Base-by-base conservation (phyloP, 257 asterid genomes). In the Salvia rosmarinus region DNA sequence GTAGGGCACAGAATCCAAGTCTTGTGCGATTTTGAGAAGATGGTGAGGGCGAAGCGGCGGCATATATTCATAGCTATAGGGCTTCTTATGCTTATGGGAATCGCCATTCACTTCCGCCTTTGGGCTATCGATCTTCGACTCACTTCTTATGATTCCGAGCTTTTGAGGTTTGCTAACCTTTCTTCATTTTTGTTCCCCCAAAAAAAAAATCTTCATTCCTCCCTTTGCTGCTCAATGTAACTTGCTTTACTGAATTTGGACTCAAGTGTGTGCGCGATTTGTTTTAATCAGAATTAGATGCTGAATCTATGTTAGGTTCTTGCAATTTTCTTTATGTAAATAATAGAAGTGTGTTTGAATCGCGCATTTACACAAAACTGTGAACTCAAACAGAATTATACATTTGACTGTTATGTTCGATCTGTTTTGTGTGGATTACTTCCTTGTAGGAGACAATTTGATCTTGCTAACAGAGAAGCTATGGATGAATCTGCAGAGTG, bases 401-500 rank as follows among this genome's bases (percentile, higher is more conserved):
- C 28, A 32, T 42, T 65, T 34, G 47, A 51, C 59, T 40, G 34
- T n/a, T 34, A 43, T 78, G 62, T 72, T 42, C 58, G 32, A 23
- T 63, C 42, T 75, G 0, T 10, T 52, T 52, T 20, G 5, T 57
- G 64, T 60, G n/a, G 16, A 46, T 75, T 67, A 51, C 64, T 78
- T 76, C 30, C 61, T 72, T 85, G 90, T 77, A 95, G 99, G 89
- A 88, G 67, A 66, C 87, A 95, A 75, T 95, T 95, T 78, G 97
- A 95, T 85, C 96, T 91, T 81, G 99, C 98, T 80, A 89, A 72
- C 75, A 85, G 88, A 88, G 99, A 95, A 88, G 98, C 99, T 66
- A 85, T 95, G 99, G 99, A 95, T 78, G 98, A 95, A 88, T 91
- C 99, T 77, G 99, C 99, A 30, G 95, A 86, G 78, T 95, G 98